Base-by-base conservation (phyloP, 805 yeast species). In the Myxozyma melibiosi region DNA sequence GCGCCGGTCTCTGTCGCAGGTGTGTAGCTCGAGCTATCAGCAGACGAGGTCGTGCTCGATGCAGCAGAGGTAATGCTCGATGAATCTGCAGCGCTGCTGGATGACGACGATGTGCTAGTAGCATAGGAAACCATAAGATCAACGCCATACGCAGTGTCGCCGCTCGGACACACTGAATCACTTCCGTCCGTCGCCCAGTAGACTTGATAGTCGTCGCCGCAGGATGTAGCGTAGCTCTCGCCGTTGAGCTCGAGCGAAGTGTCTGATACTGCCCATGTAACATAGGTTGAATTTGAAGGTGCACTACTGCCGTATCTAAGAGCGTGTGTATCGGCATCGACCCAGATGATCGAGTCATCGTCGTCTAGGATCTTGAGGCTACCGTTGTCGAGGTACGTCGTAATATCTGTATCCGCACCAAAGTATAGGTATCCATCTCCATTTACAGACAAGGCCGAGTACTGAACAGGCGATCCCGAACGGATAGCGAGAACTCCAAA, bases 401-500 rank as follows among this genome's bases (percentile, higher is more conserved):
- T 9, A 34, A 33, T 45, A 20, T 4, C 9, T 9, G 40, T 45
- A 3, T 8, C 2, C 9, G 40, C 40, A 14, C 41, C 30, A 45
- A 45, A 45, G 27, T 45, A 45, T 13, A 45, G 18, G 6, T 34
- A 22, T 18, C 37, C 40, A 25, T 34, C 50, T 14, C 31, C 50
- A 3, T 24, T 45, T 7, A 14, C 14, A n/a, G 50, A 45, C 7
- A 45, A 45, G 11, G 14, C 18, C 18, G 41, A 28, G 11, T 45
- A 45, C 27, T 45, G 50, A 34, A 45, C 34, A 24, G 50, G 50
- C 5, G 50, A 45, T 4, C 50, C 50, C 14, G 50, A 45, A 11
- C 24, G 9, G 18, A 45, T 45, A 2, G 50, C 50, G 6, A 45
- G 18, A 8, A 45, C 50, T 9, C 39, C 50, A 22, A 45, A 45